phyloP scores from a whole-genome alignment of 805 yeast species.

The Lachancea cidri region DNA sequence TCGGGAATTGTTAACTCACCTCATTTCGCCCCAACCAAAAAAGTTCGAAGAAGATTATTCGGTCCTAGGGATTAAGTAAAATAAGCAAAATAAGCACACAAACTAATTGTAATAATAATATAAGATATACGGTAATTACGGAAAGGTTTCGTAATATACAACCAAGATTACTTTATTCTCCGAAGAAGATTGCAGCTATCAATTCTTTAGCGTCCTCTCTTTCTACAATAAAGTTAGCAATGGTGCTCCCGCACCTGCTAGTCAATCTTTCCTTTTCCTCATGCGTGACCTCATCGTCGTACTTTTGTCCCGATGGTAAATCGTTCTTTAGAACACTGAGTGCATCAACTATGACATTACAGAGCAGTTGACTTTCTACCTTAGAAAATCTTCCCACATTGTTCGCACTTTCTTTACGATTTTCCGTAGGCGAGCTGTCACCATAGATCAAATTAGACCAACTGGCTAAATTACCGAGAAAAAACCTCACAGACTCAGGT shows the following conservation, averaged over 20 bases:
- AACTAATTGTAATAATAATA: no score
- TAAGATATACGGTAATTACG: no score
- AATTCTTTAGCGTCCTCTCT: constrained; percentile 46
- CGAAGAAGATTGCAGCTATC: constrained; percentile 66
- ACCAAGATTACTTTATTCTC: constrained; percentile 38
- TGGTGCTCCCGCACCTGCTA: constrained; percentile 55
- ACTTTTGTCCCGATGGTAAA: constrained; percentile 28
- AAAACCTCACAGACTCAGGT: constrained; percentile 76
- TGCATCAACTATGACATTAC: constrained; percentile 49
- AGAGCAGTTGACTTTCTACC: constrained; percentile 45
- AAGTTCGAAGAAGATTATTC: constrained; percentile 34
- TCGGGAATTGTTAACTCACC: neutral
- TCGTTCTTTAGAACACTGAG: constrained; percentile 43
- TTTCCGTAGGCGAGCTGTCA: constrained; percentile 20
- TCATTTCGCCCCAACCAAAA: constrained; percentile 14
- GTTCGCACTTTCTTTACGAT: constrained; percentile 7
- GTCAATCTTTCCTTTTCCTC: constrained; percentile 40
- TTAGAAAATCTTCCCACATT: constrained; percentile 31
- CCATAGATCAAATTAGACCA: constrained; percentile 67
- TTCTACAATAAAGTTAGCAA: constrained; percentile 46
- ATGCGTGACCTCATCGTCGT: constrained; percentile 36
- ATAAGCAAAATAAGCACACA: no score
- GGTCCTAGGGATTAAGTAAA: constrained; percentile 24
- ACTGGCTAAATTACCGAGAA: constrained; percentile 75
- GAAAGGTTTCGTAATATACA: no score